Base-by-base conservation (phyloP, 148 eudicot genomes). In the Amaranthus palmeri region DNA sequence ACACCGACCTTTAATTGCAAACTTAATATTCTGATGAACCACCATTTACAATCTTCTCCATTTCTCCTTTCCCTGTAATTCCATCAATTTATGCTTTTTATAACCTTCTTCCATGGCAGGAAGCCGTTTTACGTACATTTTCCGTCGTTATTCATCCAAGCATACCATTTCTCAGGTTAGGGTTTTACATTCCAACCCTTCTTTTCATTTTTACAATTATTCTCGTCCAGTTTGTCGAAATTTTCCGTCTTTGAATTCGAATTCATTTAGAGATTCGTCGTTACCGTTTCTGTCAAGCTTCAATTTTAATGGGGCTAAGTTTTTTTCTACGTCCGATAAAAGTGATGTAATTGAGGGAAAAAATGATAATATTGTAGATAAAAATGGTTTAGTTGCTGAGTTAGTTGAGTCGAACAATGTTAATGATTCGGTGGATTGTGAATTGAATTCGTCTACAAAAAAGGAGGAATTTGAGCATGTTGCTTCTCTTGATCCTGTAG, bases 401-500 rank as follows among this genome's bases (percentile, higher is more conserved):
- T 41, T 62, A 41, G 77, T 41, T 54, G 59, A 14, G 36, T 25
- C 36, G 36, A 25, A 25, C 54, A 42, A 45, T 66, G 65, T 49
- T 46, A 45, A 49, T 48, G 17, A 50, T 40, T 67, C 54, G 7
- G 69, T 69, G 43, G 72, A 58, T 51, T 58, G 18, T 70, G 79
- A 71, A 61, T 41, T 42, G 5, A 64, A 59, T 17, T 41, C 25
- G 3, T 4, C 45, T 58, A 15, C 25, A 42, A 59, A 52, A 51
- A 74, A 71, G 47, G 75, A 51, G 56, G 90, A 76, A 17, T 81
- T 53, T 67, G 59, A 44, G 54, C 73, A 84, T 15, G 77, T 87
- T 43, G 86, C 81, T 4, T 80, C 72, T 3, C 71, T 70, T 66
- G 97, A 93, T 73, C 92, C 98, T n/a, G 81, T 73, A 2, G 88